phyloP scores from a whole-genome alignment of 208 protist species.

The Crithidia fasciculata region DNA sequence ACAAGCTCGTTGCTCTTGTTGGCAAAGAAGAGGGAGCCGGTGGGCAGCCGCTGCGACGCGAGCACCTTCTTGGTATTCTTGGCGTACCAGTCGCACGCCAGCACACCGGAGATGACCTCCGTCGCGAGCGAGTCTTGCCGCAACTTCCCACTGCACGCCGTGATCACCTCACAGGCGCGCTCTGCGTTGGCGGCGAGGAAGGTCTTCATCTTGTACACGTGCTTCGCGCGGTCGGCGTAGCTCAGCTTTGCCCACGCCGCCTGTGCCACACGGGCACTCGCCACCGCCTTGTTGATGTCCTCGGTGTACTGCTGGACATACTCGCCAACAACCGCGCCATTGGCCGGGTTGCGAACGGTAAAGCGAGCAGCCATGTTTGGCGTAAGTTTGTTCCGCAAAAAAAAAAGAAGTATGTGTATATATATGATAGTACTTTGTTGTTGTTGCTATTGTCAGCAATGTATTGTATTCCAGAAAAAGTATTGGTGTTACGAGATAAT shows the following conservation, averaged over 20 bases:
- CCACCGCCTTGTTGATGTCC: conserved; percentile 45
- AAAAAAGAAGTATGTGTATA: conserved; percentile 14
- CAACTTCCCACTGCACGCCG: conserved; percentile 67
- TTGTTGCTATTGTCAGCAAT: too few relatives aligned
- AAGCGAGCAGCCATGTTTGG: conserved; percentile 30
- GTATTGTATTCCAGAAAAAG: too few relatives aligned
- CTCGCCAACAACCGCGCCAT: conserved; percentile 46
- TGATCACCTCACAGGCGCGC: conserved; percentile 51
- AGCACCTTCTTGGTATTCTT: conserved; percentile 62
- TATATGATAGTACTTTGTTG: not conserved
- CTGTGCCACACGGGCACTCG: conserved; percentile 60
- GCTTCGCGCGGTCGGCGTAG: conserved; percentile 55
- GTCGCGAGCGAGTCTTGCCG: conserved; percentile 77
- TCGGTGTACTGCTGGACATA: conserved; percentile 19
- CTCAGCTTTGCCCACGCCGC: conserved; percentile 54
- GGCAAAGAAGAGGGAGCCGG: conserved; percentile 63
- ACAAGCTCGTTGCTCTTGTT: conserved; percentile 83
- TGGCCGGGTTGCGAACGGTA: conserved; percentile 71
- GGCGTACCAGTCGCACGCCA: conserved; percentile 83
- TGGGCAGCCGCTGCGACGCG: conserved; percentile 41
- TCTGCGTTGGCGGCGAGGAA: conserved; percentile 74
- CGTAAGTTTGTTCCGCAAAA: not conserved
- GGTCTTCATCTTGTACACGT: conserved; percentile 57
- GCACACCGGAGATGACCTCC: conserved; percentile 68
- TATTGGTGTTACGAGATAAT: too few relatives aligned